Conservation (phyloP, 1,284 basidiomycete species). For the Ceratorhiza oryzae-sativae region DNA sequence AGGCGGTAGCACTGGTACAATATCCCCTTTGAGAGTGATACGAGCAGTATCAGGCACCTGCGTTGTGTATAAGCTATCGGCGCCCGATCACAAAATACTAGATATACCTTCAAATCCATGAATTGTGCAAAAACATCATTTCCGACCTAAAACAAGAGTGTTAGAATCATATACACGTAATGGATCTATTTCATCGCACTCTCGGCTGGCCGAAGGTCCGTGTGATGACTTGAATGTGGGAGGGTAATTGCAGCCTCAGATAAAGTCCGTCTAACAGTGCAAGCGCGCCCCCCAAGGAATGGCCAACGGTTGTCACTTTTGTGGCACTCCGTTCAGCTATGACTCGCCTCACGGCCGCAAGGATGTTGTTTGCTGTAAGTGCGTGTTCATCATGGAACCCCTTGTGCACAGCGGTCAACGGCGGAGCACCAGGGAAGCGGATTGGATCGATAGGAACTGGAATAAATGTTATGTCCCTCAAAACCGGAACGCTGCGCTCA, state of each 20-base stretch:
- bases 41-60: constrained; percentile 51
- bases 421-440: constrained; percentile 4
- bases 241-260: constrained; percentile 56
- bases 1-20: constrained; percentile 57
- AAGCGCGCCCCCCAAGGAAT: constrained; percentile 53
- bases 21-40: constrained; percentile 59
- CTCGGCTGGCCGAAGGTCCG: constrained; percentile 66
- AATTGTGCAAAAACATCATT: constrained; percentile 67
- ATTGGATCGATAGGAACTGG: background rate
- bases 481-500: background rate
- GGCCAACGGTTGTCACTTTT: constrained; percentile 39
- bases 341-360: constrained; percentile 36
- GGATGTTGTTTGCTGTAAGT: constrained; percentile 24
- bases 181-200: constrained; percentile 47
- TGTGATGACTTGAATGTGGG: constrained; percentile 52
- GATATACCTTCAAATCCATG: constrained; percentile 55
- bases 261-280: constrained; percentile 59
- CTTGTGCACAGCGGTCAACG: constrained; percentile 5
- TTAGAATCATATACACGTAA: background rate
- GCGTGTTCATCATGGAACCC: constrained; percentile 37
- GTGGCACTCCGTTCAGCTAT: constrained; percentile 19
- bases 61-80: too few species aligned
- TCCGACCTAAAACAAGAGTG: constrained; percentile 56
- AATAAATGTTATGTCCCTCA: background rate
- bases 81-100: too few species aligned